Evolutionary conservation across 306 rosid species (phyloP).

Genomic region (Malus sylvestris): DNA sequence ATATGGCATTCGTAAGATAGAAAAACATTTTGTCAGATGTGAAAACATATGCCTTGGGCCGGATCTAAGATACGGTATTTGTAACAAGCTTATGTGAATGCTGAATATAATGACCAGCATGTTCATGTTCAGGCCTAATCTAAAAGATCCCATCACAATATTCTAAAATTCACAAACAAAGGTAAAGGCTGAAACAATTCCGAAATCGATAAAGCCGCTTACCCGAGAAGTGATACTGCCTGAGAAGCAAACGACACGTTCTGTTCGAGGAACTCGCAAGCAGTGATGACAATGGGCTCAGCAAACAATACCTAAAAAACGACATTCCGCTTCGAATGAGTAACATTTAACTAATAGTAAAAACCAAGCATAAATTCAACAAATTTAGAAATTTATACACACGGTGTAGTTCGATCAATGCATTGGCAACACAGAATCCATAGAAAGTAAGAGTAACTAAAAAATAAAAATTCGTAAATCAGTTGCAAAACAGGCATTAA

Average conservation of each 20-base stretch:
- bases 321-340: neutral
- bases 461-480: neutral
- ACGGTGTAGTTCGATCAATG: neutral
- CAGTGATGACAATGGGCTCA: conserved; percentile 78
- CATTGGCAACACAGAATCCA: neutral
- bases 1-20: neutral
- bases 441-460: neutral
- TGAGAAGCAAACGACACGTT: conserved; percentile 75
- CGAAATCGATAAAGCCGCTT: neutral
- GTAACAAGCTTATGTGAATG: neutral
- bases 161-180: neutral
- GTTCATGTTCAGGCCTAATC: neutral
- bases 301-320: conserved; percentile 62
- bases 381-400: neutral
- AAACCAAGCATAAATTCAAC: neutral
- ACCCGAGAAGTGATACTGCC: conserved; percentile 84
- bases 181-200: neutral
- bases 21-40: neutral
- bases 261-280: conserved; percentile 97
- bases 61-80: neutral
- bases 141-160: neutral
- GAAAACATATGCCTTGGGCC: neutral
- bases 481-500: neutral
- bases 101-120: neutral
- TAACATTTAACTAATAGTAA: neutral